A percentile compares a stretch with the other conserved stretches of the same genome.
Evolutionary conservation across 257 asterid species (phyloP).

Genomic region (Petunia axillaris): DNA sequence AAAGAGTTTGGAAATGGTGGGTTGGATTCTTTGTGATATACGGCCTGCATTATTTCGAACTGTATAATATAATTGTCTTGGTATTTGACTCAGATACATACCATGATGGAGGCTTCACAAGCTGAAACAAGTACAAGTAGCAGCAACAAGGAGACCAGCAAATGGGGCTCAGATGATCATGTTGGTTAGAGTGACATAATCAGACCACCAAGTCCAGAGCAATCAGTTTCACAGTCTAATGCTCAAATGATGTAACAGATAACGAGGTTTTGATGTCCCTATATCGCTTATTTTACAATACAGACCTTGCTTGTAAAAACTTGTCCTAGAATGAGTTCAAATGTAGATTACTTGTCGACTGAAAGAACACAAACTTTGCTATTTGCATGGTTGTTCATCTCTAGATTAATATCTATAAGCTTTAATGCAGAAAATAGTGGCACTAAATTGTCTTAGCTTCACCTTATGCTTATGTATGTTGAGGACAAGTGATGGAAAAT

Average conservation of each 20-base stretch:
- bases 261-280: constrained; percentile 53
- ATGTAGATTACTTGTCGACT: neutral
- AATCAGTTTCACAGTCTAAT: constrained; percentile 61
- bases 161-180: constrained; percentile 49
- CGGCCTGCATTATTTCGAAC: neutral
- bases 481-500: neutral
- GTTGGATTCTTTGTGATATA: constrained; percentile 27
- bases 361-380: neutral
- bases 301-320: neutral
- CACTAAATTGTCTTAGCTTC: neutral
- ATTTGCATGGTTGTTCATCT: neutral
- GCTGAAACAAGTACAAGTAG: constrained; percentile 48
- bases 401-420: too few species aligned
- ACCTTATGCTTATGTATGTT: neutral
- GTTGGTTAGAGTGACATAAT: constrained; percentile 45
- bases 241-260: constrained; percentile 68
- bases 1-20: constrained; percentile 79
- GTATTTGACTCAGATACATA: constrained; percentile 51
- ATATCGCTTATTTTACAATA: neutral
- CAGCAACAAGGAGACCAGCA: constrained; percentile 47
- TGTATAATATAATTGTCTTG: constrained; percentile 21
- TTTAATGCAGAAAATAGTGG: too few species aligned
- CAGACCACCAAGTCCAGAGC: constrained; percentile 74
- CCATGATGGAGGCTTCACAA: constrained; percentile 59
- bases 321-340: neutral